Base-by-base conservation (phyloP, 2,329 filamentous ascomycete genomes). In the Mycocentrospora acerina region DNA sequence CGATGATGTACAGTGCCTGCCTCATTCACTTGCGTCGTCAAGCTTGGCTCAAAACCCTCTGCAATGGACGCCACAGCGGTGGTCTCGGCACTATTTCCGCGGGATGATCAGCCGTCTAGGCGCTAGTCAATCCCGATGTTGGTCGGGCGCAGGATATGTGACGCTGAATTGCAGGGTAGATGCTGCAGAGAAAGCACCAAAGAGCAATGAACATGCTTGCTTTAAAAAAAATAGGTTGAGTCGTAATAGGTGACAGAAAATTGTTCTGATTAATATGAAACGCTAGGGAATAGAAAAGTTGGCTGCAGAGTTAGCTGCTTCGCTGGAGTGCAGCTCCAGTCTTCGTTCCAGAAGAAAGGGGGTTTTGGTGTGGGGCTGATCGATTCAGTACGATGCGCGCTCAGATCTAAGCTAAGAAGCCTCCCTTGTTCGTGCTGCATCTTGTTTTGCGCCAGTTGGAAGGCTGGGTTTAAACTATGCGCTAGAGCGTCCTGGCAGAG, bases 321-420 rank as follows among this genome's bases (percentile, higher is more conserved):
- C n/a, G 15, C 51, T 50, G 35, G 40, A 51, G 19, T 22, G 9
- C 19, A 5, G 19, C 19, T 22, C 19, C 5, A 6, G 5, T 5
- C 19, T 6, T 9, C 19, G 19, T 22, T 22, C 19, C 19, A 22
- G 17, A 17, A 25, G 34, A 45, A 51, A 55, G 56, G 52, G 53
- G 54, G 47, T 52, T 18, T 55, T 48, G 50, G 51, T 53, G 58
- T 60, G 60, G 58, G 57, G 55, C 57, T 35, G 28, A 50, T 25
- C 43, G 57, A 60, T 62, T 53, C 54, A 60, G 63, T 65, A 63
- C 53, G 57, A 48, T 40, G 53, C 45, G 45, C 45, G 44, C 46
- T 58, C 47, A 60, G 60, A 64, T 64, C 60, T 60, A 25, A 47
- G 36, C 44, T 38, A 48, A 63, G 65, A 59, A 60, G 57, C 58